Percentiles rank a stretch among this genome's conserved stretches.
phyloP scores from a whole-genome alignment of 495 filamentous ascomycete species.

The Pyronema omphalodes region DNA sequence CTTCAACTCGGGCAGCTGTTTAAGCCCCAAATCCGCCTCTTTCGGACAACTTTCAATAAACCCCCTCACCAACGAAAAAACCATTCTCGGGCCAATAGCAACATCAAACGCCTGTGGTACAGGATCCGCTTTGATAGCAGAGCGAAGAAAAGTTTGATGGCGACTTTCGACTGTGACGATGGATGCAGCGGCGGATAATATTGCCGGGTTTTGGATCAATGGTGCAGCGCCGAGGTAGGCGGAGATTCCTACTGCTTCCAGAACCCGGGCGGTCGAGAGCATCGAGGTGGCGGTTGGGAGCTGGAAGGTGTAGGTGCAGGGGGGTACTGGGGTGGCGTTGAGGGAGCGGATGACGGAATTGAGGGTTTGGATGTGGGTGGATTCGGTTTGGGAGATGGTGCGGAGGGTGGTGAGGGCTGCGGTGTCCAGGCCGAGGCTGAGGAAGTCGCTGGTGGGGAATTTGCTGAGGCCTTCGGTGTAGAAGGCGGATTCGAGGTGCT shows the following conservation, averaged over 20 bases:
- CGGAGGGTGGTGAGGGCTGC: too few species aligned
- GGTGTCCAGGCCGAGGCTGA: slow-evolving; percentile 34
- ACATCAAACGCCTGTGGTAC: slow-evolving; percentile 43
- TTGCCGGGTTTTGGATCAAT: slow-evolving; percentile 33
- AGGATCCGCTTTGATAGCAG: slow-evolving; percentile 29
- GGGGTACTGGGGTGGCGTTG: slow-evolving; percentile 37
- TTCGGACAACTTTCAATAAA: slow-evolving; percentile 43
- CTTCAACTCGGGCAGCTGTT: slow-evolving; percentile 37
- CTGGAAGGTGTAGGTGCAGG: slow-evolving; percentile 44
- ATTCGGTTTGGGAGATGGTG: too few species aligned
- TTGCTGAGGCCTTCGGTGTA: slow-evolving; percentile 43
- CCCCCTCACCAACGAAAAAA: slow-evolving; percentile 45
- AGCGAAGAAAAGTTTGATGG: slow-evolving; percentile 42
- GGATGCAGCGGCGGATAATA: slow-evolving; percentile 38
- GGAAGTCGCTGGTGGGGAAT: slow-evolving; percentile 41
- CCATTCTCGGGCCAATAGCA: slow-evolving; percentile 35
- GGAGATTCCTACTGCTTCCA: slow-evolving; percentile 44
- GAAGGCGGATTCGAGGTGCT: slow-evolving; percentile 44
- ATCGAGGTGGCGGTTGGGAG: slow-evolving; percentile 40
- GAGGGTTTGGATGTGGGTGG: slow-evolving; percentile 38
- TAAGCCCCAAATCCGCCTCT: slow-evolving; percentile 38
- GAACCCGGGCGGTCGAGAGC: slow-evolving; percentile 40
- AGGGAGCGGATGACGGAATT: slow-evolving; percentile 35
- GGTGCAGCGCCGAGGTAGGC: slow-evolving; percentile 44
- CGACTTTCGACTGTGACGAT: slow-evolving; percentile 44